phyloP scores from a whole-genome alignment of 768 basidiomycete species.

The Lactarius psammicola region DNA sequence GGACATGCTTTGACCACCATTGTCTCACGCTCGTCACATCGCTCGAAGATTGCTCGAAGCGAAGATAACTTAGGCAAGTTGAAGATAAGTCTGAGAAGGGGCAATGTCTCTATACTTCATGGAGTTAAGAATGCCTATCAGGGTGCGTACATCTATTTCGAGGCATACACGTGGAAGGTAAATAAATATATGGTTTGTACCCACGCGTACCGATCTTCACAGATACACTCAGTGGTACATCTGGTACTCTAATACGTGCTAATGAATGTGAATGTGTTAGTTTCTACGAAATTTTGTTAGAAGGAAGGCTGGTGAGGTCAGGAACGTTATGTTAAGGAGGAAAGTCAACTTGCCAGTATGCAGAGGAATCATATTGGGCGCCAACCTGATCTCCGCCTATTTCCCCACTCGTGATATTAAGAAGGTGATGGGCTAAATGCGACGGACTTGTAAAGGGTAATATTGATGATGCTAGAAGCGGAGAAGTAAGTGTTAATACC shows the following conservation, averaged over 20 bases:
- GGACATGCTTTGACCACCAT: neutral
- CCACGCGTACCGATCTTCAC: neutral
- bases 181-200: too few relatives aligned
- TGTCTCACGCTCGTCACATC: neutral
- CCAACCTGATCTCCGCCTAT: neutral
- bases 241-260: slow-evolving; percentile 8
- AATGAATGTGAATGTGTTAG: slow-evolving; percentile 9
- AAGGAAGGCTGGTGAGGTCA: neutral
- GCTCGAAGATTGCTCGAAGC: neutral
- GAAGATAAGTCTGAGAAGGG: neutral
- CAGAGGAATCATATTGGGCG: slow-evolving; percentile 21
- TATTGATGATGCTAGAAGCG: neutral
- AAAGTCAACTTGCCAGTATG: slow-evolving; percentile 17
- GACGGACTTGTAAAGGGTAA: neutral
- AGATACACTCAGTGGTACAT: slow-evolving; percentile 8
- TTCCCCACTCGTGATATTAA: neutral
- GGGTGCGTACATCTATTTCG: neutral
- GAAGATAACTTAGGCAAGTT: too few relatives aligned
- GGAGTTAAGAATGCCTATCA: neutral
- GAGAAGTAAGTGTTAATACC: neutral
- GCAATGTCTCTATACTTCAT: neutral
- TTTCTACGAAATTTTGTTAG: slow-evolving; percentile 7
- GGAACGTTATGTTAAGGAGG: neutral
- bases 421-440: neutral
- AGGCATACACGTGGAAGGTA: neutral